These are phyloP conservation scores for Melocanna baccifera DNA, from an alignment of 176 grass and related monocot species.

Conservation along the genomic window DNA sequence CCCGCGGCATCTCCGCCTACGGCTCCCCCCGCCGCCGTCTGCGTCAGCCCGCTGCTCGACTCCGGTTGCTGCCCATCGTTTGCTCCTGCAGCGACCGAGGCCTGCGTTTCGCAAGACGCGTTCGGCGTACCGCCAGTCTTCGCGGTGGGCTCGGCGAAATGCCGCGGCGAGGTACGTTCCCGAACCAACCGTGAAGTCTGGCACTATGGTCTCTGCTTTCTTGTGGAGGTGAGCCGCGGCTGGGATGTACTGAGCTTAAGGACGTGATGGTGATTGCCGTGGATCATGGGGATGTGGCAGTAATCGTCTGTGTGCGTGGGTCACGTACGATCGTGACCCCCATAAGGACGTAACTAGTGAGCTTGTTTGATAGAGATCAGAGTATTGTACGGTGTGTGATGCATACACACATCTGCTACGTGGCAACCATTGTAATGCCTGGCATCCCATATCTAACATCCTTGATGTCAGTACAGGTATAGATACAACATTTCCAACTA, in stretches of 20 bases:
- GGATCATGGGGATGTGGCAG: too few relatives aligned
- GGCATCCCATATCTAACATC: too few relatives aligned
- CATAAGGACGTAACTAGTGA: too few relatives aligned
- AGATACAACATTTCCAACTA: too few relatives aligned
- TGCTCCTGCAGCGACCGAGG: neutral
- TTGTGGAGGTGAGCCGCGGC: neutral
- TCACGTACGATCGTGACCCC: too few relatives aligned
- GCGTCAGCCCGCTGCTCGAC: neutral
- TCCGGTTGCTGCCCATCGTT: neutral
- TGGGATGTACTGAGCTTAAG: neutral
- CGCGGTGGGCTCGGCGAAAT: slow-evolving; percentile 22
- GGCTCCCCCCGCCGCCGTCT: neutral
- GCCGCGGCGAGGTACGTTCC: neutral
- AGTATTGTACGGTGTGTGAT: too few relatives aligned
- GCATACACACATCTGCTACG: too few relatives aligned
- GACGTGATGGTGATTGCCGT: neutral
- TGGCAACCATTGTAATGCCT: too few relatives aligned
- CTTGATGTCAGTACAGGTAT: too few relatives aligned
- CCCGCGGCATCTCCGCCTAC: neutral
- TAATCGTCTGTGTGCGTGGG: too few relatives aligned
- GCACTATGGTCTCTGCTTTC: neutral
- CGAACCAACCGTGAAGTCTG: neutral
- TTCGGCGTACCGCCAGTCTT: neutral
- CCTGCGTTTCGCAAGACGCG: neutral
- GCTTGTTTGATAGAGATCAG: too few relatives aligned